A percentile compares a stretch with the other conserved stretches of the same genome.
These are phyloP conservation scores for Pseudoturritis turrita DNA, from an alignment of 345 rosid species.

Conservation along the genomic window DNA sequence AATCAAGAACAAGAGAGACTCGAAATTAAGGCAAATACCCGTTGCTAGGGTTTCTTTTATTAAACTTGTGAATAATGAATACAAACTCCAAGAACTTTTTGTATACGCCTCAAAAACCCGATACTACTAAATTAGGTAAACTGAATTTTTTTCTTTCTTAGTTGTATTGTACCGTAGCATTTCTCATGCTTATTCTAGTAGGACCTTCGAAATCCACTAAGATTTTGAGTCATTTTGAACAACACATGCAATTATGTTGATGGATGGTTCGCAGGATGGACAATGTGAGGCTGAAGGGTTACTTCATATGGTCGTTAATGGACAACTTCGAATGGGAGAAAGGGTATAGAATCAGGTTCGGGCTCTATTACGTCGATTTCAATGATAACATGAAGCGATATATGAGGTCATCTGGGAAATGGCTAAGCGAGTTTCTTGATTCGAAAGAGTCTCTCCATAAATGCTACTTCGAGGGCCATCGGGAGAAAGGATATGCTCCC, in stretches of 20 bases:
- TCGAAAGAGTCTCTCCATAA: slow-evolving; percentile 10
- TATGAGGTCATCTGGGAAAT: slow-evolving; percentile 31
- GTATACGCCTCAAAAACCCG: too few species aligned
- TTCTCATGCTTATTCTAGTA: too few species aligned
- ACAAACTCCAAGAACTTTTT: too few species aligned
- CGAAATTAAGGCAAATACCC: too few species aligned
- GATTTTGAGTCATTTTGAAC: too few species aligned
- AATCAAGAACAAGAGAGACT: too few species aligned
- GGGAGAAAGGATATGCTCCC: slow-evolving; percentile 22
- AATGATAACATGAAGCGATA: slow-evolving; percentile 36
- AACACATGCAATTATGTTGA: neutral
- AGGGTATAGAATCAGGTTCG: slow-evolving; percentile 41
- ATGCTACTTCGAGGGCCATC: slow-evolving; percentile 29
- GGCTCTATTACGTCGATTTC: slow-evolving; percentile 42
- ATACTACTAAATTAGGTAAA: too few species aligned
- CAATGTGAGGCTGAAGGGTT: slow-evolving; percentile 40
- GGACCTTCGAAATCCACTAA: too few species aligned
- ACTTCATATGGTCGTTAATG: slow-evolving; percentile 50
- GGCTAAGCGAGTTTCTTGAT: slow-evolving; percentile 27
- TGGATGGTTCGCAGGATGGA: slow-evolving; percentile 17
- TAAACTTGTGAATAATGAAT: too few species aligned
- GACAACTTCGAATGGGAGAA: slow-evolving; percentile 48
- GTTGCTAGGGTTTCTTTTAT: too few species aligned
- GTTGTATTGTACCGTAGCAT: too few species aligned
- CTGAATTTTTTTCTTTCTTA: too few species aligned